Conservation (phyloP, 2,329 filamentous ascomycete species). For the Aotearoamyces nothofagi region DNA sequence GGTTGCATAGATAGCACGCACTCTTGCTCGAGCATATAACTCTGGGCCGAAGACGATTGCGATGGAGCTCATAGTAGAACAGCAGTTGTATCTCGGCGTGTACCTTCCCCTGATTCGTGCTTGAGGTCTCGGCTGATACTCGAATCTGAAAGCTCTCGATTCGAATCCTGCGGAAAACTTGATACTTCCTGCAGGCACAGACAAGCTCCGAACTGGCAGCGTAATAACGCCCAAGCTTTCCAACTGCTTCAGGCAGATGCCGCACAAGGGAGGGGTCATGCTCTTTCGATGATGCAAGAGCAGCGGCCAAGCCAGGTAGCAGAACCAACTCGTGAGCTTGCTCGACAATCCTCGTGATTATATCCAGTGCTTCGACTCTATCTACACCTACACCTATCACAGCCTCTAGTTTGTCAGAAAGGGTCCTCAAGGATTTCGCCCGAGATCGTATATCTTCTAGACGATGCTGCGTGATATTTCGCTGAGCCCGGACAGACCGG, state of each 20-base stretch:
- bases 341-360: neutral
- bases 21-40: conserved; percentile 31
- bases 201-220: neutral
- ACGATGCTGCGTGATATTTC: neutral
- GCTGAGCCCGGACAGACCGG: neutral
- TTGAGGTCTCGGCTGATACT: neutral
- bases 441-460: neutral
- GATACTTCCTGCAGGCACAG: neutral
- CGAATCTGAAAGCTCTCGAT: neutral
- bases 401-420: neutral
- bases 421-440: neutral
- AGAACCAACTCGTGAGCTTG: neutral
- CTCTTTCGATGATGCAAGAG: neutral
- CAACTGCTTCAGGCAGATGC: conserved; percentile 1
- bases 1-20: conserved; percentile 32
- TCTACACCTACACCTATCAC: neutral
- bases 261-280: neutral
- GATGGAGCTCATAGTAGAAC: conserved; percentile 21
- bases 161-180: neutral
- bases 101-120: conserved; percentile 9
- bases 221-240: neutral
- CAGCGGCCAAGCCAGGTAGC: neutral
- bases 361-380: neutral
- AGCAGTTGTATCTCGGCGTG: conserved; percentile 33
- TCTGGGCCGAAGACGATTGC: conserved; percentile 18